These are phyloP conservation scores for Phytophthora boehmeriae DNA, from an alignment of 352 stramenopile genomes.

Conservation along the genomic window DNA sequence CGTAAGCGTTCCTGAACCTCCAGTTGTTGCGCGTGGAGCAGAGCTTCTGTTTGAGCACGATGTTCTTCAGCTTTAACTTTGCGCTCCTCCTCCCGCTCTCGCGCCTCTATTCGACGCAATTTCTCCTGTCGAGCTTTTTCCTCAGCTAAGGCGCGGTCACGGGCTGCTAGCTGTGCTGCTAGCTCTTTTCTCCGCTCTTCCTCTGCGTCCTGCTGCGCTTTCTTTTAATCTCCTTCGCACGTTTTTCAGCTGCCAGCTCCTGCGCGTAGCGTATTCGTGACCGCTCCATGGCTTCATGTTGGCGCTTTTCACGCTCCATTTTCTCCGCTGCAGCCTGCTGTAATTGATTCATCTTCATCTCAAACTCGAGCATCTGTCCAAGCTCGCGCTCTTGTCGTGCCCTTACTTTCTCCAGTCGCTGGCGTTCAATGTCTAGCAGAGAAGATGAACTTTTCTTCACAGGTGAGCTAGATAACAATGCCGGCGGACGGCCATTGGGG, in stretches of 20 bases:
- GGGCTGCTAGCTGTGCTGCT: constrained; percentile 68
- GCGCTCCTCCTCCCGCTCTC: constrained; percentile 72
- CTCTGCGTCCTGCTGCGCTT: constrained; percentile 81
- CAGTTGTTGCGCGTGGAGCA: constrained; percentile 65
- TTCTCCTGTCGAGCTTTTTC: constrained; percentile 81
- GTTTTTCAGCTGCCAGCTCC: constrained; percentile 77
- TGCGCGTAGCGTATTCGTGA: constrained; percentile 65
- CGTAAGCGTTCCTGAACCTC: constrained; percentile 66
- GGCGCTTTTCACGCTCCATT: constrained; percentile 63
- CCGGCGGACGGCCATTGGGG: constrained; percentile 4
- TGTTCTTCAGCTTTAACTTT: constrained; percentile 81
- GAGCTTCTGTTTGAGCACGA: constrained; percentile 53
- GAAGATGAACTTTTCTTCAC: constrained; percentile 37
- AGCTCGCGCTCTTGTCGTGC: constrained; percentile 81
- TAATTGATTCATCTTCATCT: constrained; percentile 90
- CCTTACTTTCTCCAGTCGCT: constrained; percentile 78
- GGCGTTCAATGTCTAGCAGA: constrained; percentile 71
- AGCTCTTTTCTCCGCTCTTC: constrained; percentile 75
- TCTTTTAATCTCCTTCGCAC: constrained; percentile 84
- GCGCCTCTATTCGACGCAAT: constrained; percentile 64
- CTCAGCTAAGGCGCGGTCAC: constrained; percentile 75
- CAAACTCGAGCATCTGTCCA: constrained; percentile 92
- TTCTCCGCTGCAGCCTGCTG: constrained; percentile 79
- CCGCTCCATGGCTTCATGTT: constrained; percentile 73
- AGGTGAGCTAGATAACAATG: constrained; percentile 13